phyloP scores from a whole-genome alignment of 2,329 filamentous ascomycete genomes.

The Alternaria gansuensis region DNA sequence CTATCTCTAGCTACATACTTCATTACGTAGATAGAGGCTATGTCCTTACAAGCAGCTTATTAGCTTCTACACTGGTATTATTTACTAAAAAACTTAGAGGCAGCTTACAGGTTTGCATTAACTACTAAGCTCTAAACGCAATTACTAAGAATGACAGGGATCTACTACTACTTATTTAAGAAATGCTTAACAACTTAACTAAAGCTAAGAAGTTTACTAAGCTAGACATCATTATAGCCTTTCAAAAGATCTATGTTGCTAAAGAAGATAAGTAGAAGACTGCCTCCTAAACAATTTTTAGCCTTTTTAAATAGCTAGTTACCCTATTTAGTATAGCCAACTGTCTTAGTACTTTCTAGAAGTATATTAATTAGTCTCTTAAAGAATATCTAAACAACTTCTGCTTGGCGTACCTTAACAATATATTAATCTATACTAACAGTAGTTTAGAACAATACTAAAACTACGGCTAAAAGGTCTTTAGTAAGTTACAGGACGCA shows the following conservation, averaged over 20 bases:
- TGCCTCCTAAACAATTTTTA: neutral
- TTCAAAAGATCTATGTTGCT: neutral
- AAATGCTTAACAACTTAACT: too few species aligned
- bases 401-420: neutral
- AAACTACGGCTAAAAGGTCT: neutral
- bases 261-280: neutral
- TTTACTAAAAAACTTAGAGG: neutral
- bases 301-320: neutral
- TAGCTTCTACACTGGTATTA: neutral
- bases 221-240: neutral
- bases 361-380: neutral
- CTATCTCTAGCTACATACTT: too few species aligned
- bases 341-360: neutral
- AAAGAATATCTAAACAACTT: too few species aligned
- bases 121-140: neutral
- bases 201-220: neutral
- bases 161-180: too few species aligned
- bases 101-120: neutral
- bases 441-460: too few species aligned
- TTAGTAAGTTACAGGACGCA: too few species aligned
- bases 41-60: neutral
- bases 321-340: neutral
- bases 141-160: too few species aligned
- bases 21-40: too few species aligned
- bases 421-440: too few species aligned